These are phyloP conservation scores for Oryza meridionalis DNA, from an alignment of 176 grass and related monocot species.

Conservation along the genomic window DNA sequence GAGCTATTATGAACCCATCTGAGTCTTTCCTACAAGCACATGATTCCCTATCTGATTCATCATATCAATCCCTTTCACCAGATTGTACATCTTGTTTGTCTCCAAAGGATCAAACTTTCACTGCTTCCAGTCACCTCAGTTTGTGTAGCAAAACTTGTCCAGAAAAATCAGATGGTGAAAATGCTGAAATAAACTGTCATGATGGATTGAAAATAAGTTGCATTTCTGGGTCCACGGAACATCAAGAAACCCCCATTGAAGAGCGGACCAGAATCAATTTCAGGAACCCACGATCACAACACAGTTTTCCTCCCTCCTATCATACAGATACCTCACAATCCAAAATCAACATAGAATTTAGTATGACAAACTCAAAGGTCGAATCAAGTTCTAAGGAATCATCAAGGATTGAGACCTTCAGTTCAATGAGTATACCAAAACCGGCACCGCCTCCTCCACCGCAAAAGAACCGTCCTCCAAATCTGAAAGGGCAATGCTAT, in stretches of 20 bases:
- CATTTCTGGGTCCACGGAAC: neutral
- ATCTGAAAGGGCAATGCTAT: slow-evolving; percentile 44
- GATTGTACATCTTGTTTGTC: slow-evolving; percentile 27
- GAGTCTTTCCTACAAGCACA: neutral
- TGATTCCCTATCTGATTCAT: slow-evolving; percentile 38
- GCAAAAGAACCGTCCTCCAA: slow-evolving; percentile 26
- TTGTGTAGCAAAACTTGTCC: neutral
- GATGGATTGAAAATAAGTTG: neutral
- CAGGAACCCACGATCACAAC: slow-evolving; percentile 1
- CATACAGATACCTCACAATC: neutral
- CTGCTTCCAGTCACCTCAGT: neutral
- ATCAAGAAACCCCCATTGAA: neutral
- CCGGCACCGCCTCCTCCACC: slow-evolving; percentile 57
- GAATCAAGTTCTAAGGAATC: slow-evolving; percentile 2
- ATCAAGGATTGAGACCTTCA: slow-evolving; percentile 5
- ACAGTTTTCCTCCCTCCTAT: neutral
- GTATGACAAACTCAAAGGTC: neutral
- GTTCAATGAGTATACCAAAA: slow-evolving; percentile 13
- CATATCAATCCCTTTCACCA: slow-evolving; percentile 47
- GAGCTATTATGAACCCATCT: neutral
- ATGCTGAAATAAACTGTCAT: slow-evolving; percentile 13
- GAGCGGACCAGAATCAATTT: neutral
- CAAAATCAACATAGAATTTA: neutral
- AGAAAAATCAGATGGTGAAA: neutral
- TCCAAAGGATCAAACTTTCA: slow-evolving; percentile 8